These are phyloP conservation scores for Lolium perenne DNA, from an alignment of 176 grass and related monocot species.

Conservation along the genomic window DNA sequence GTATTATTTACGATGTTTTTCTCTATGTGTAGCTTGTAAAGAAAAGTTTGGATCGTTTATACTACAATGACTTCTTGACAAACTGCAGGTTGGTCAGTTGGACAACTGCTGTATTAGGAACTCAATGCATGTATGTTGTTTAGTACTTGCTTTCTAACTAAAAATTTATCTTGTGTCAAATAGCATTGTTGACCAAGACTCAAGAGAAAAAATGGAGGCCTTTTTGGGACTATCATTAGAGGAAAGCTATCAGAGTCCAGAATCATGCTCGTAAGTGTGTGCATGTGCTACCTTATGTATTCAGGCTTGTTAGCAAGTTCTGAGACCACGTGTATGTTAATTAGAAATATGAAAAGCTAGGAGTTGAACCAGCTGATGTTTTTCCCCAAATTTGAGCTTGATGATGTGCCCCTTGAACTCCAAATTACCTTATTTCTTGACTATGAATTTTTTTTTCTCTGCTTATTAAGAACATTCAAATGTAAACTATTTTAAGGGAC, in stretches of 20 bases:
- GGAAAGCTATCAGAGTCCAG: conserved; percentile 84
- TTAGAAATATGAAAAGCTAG: no score
- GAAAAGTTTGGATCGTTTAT: conserved; percentile 82
- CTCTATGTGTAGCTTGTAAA: conserved; percentile 66
- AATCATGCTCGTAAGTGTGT: neutral
- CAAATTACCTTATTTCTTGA: no score
- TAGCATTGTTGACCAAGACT: conserved; percentile 59
- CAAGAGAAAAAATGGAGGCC: conserved; percentile 70
- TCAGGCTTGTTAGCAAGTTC: conserved; percentile 80
- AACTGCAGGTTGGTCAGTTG: conserved; percentile 66
- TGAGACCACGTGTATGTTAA: conserved; percentile 62
- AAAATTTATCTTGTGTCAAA: conserved; percentile 24
- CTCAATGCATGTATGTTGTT: neutral
- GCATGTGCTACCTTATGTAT: conserved; percentile 32
- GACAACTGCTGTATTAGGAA: conserved; percentile 26
- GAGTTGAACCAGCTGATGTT: no score
- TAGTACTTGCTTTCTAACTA: conserved; percentile 5
- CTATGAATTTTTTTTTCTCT: no score
- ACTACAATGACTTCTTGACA: conserved; percentile 73
- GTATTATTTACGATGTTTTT: neutral
- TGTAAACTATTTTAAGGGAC: no score
- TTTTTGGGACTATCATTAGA: conserved; percentile 66
- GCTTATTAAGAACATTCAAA: no score
- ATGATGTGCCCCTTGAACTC: no score
- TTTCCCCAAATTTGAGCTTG: no score